These are phyloP conservation scores for Xerocomus brunneocitrinus DNA, from an alignment of 768 basidiomycete genomes.

Conservation along the genomic window DNA sequence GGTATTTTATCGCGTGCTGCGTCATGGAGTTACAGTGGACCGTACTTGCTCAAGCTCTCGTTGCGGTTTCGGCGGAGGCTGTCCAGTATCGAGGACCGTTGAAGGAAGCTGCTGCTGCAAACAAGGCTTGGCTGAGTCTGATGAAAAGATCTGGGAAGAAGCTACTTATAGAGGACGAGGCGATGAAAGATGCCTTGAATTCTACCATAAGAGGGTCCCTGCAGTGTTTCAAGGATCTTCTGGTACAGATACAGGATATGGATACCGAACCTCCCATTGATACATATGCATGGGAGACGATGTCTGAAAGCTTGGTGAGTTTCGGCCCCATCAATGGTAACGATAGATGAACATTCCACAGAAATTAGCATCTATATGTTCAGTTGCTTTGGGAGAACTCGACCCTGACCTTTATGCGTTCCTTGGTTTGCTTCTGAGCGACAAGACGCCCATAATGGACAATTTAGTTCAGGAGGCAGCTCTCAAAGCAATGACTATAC, in stretches of 20 bases:
- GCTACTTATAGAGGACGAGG: conserved; percentile 35
- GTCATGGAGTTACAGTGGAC: conserved; percentile 85
- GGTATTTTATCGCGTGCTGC: conserved; percentile 88
- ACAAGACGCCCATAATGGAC: conserved; percentile 76
- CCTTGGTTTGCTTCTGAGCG: conserved; percentile 72
- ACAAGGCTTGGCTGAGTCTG: conserved; percentile 72
- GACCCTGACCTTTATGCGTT: conserved; percentile 66
- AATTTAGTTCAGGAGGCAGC: conserved; percentile 87
- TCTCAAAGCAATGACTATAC: conserved; percentile 74
- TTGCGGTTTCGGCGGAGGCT: conserved; percentile 35
- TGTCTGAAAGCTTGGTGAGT: conserved; percentile 83
- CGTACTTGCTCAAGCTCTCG: conserved; percentile 66
- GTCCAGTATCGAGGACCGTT: conserved; percentile 22
- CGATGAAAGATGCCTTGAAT: conserved; percentile 39
- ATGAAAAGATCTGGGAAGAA: conserved; percentile 47
- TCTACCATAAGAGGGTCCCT: conserved; percentile 56
- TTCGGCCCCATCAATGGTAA: not conserved
- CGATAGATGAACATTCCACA: conserved; percentile 25
- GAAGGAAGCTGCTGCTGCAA: conserved; percentile 77
- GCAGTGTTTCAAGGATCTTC: conserved; percentile 73
- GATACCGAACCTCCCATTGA: conserved; percentile 74
- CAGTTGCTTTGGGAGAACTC: conserved; percentile 62
- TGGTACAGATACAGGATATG: conserved; percentile 78
- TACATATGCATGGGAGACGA: conserved; percentile 90
- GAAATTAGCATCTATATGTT: conserved; percentile 86